phyloP scores from a whole-genome alignment of 805 yeast species.

The Metschnikowia noctiluminum region DNA sequence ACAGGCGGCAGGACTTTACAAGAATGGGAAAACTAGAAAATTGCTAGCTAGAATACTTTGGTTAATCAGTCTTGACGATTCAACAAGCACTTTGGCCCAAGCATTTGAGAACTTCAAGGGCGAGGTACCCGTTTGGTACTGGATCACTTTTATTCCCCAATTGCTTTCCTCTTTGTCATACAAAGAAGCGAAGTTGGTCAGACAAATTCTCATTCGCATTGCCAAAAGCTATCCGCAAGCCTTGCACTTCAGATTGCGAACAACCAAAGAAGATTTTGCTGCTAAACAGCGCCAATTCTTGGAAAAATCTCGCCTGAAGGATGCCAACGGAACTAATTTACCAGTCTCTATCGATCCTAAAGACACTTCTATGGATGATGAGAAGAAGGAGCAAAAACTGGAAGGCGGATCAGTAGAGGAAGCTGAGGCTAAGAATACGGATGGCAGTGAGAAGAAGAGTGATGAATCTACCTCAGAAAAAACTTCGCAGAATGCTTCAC shows the following conservation, averaged over 20 bases:
- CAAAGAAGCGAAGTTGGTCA: slow-evolving; percentile 84
- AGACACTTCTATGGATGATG: slow-evolving; percentile 6
- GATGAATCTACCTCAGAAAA: slow-evolving; percentile 4
- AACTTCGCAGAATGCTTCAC: slow-evolving; percentile 5
- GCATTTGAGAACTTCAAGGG: slow-evolving; percentile 93
- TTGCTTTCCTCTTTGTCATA: slow-evolving; percentile 84
- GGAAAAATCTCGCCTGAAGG: slow-evolving; percentile 26
- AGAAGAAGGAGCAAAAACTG: background rate
- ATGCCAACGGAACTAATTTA: slow-evolving; percentile 10
- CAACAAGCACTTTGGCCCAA: slow-evolving; percentile 70
- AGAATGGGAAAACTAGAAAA: slow-evolving; percentile 86
- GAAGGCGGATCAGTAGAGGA: slow-evolving; percentile 1
- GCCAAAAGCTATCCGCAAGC: slow-evolving; percentile 98
- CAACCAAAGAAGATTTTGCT: slow-evolving; percentile 91
- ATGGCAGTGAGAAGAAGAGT: slow-evolving; percentile 1
- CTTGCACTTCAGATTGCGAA: slow-evolving; percentile 89
- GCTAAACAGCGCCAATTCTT: slow-evolving; percentile 75
- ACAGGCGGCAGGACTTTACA: slow-evolving; percentile 96
- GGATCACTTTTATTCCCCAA: slow-evolving; percentile 97
- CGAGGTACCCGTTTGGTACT: slow-evolving; percentile 98
- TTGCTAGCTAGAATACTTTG: slow-evolving; percentile 86
- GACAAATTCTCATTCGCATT: slow-evolving; percentile 82
- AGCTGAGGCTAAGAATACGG: background rate
- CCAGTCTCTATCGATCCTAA: slow-evolving; percentile 12
- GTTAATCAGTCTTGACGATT: slow-evolving; percentile 89